Percentiles rank a stretch among this genome's conserved stretches.
phyloP scores from a whole-genome alignment of 2,329 filamentous ascomycete genomes.

The Tolypocladium album region DNA sequence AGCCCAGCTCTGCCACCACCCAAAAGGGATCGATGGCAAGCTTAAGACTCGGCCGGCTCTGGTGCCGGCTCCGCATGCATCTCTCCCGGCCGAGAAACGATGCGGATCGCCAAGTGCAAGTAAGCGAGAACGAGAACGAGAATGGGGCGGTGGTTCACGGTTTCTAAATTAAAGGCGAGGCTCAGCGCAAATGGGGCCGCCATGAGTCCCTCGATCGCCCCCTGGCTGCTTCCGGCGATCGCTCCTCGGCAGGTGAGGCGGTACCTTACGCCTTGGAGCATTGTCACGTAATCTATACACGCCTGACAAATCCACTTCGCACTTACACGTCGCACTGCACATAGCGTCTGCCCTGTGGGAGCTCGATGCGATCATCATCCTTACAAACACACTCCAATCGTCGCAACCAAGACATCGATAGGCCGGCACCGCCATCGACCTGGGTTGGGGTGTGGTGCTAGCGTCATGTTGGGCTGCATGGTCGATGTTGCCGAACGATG shows the following conservation, averaged over 20 bases:
- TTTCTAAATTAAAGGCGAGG: neutral
- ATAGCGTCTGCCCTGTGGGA: no score
- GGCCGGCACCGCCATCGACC: neutral
- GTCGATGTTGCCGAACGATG: neutral
- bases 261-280: neutral
- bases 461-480: neutral
- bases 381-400: neutral
- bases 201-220: neutral
- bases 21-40: neutral
- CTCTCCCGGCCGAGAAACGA: neutral
- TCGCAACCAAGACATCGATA: neutral
- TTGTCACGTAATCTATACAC: neutral
- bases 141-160: neutral
- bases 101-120: no score
- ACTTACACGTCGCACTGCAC: no score
- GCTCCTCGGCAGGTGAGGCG: neutral
- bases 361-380: neutral
- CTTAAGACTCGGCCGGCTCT: neutral
- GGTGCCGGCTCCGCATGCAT: neutral
- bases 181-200: neutral
- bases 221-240: neutral
- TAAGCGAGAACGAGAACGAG: no score
- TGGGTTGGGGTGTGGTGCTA: neutral
- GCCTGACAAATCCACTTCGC: neutral
- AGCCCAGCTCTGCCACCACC: neutral